Base-by-base conservation (phyloP, 202 grass and related monocot species). In the Panicum virgatum region DNA sequence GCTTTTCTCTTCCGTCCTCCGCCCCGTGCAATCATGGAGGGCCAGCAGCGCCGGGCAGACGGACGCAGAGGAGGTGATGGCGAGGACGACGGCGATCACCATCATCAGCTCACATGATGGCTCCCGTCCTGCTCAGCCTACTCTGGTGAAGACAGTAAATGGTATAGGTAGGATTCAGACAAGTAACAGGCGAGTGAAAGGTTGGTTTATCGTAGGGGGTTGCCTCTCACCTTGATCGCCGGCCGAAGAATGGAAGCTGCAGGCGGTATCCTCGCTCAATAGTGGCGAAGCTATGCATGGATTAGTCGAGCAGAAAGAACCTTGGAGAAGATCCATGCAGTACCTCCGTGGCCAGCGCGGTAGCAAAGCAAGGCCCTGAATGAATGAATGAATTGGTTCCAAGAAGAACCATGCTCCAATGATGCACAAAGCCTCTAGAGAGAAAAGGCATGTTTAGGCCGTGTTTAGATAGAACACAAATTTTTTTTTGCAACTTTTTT, bases 21-120 rank as follows among this genome's bases (percentile, higher is more conserved):
- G 48, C 42, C 67, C 58, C 59, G 46, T 22, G 77, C 68, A 75
- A 86, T 86, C 84, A 81, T 86, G 77, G 50, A 37, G 59, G 20
- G 9, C 52, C 12, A 38, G 76, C 65, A 37, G 39, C 46, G 19
- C 29, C 14, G 12, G 12, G 34, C 46, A 52, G 69, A 71, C 25
- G 9, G 19, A 32, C 39, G 54, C 40, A 58, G 60, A 26, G 48
- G 16, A 22, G 30, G 43, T 36, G 65, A 80, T 58, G 69, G 52
- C 48, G 60, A 38, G 48, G 40, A 43, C 18, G 16, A 66, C 32
- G 39, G 63, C 60, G 72, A 52, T 70, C 62, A 69, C 73, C 59
- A 66, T 45, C 62, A 27, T 51, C 60, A 45, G 27, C 18, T 15
- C 30, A 59, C 77, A 69, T 75, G 69, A 86, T 74, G 38, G 11